These are phyloP conservation scores for Backusella circina DNA, from an alignment of 192 early-diverging fungal species.

Conservation along the genomic window DNA sequence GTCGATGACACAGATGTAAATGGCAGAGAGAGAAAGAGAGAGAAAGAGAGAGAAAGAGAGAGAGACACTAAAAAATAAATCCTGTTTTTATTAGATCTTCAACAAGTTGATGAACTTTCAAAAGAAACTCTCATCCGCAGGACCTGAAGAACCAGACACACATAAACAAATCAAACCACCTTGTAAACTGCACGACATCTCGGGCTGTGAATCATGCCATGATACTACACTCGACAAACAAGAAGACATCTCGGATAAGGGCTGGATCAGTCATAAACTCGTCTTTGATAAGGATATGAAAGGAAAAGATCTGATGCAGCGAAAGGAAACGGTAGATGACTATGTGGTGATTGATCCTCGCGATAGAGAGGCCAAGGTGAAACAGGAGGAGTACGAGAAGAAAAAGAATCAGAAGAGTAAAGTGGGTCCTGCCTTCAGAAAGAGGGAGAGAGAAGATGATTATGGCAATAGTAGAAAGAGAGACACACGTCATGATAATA, in stretches of 20 bases:
- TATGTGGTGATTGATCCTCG: conserved; percentile 70
- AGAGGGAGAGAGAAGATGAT: neutral
- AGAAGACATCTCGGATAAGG: conserved; percentile 43
- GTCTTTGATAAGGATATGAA: conserved; percentile 71
- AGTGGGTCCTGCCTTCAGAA: conserved; percentile 9
- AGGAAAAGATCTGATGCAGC: conserved; percentile 52
- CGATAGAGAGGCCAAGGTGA: conserved; percentile 21
- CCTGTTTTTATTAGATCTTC: conserved; percentile 26
- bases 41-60: too few relatives aligned
- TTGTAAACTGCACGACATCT: conserved; percentile 69
- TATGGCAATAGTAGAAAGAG: neutral
- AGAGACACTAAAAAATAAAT: conserved; percentile 12
- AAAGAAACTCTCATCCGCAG: conserved; percentile 39
- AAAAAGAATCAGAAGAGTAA: conserved; percentile 10
- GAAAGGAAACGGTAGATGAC: conserved; percentile 55
- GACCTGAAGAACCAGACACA: neutral
- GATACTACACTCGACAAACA: conserved; percentile 45
- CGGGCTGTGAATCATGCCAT: conserved; percentile 67
- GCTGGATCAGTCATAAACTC: conserved; percentile 79
- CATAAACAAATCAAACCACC: conserved; percentile 37
- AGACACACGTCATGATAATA: neutral
- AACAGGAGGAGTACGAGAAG: conserved; percentile 12
- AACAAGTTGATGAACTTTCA: conserved; percentile 56
- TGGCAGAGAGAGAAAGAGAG: neutral
- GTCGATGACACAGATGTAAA: conserved; percentile 34